A percentile compares a stretch with the other conserved stretches of the same genome.
Evolutionary conservation across 2,329 filamentous ascomycete species (phyloP).

Genomic region (Neurospora crassa): DNA sequence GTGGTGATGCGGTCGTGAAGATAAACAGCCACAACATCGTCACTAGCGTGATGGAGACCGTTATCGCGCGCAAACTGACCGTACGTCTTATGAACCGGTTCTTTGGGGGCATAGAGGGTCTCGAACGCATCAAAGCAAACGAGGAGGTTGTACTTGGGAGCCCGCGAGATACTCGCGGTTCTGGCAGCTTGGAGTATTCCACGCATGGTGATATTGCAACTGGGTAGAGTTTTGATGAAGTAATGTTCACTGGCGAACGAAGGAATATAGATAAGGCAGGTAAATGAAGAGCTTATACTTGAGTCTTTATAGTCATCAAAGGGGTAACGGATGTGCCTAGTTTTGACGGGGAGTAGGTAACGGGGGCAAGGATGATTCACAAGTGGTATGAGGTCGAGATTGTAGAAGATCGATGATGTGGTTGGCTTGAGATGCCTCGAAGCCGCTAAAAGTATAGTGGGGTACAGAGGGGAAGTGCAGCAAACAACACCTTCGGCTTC

Average conservation of each 20-base stretch:
- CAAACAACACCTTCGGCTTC: neutral
- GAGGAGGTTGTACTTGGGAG: slow-evolving; percentile 34
- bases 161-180: neutral
- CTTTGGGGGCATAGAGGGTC: slow-evolving; percentile 48
- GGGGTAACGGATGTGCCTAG: neutral
- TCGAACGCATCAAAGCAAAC: slow-evolving; percentile 56
- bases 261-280: neutral
- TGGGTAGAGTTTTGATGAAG: neutral
- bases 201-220: neutral
- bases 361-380: neutral
- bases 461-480: neutral
- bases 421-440: neutral
- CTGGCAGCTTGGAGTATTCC: neutral
- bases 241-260: neutral
- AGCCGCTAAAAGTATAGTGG: neutral
- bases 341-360: neutral
- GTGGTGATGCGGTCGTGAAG: neutral
- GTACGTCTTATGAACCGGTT: slow-evolving; percentile 44
- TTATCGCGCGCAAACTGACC: slow-evolving; percentile 34
- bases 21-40: slow-evolving; percentile 16
- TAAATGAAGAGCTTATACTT: neutral
- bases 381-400: neutral
- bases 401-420: neutral
- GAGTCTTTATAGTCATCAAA: neutral
- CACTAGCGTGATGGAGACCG: slow-evolving; percentile 10